A percentile compares a stretch with the other conserved stretches of the same genome.
Evolutionary conservation across 2,329 filamentous ascomycete genomes (phyloP).

Genomic region (Trichoderma sp.): DNA sequence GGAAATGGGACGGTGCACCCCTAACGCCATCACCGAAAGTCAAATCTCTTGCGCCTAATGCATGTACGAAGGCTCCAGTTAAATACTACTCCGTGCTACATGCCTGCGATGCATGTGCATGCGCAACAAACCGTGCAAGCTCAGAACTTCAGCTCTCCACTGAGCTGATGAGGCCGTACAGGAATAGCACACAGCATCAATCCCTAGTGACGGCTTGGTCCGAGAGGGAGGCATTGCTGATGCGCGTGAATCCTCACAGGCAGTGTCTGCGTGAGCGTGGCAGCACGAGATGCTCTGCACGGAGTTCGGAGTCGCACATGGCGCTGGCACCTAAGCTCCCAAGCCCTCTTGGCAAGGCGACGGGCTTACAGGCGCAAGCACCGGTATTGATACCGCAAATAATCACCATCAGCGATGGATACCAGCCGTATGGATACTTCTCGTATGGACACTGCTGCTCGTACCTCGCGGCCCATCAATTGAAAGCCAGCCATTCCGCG

Average conservation of each 20-base stretch:
- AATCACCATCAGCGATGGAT: constrained; percentile 10
- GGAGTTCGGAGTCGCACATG: background rate
- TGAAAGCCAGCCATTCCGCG: background rate
- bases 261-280: background rate
- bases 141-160: constrained; percentile 6
- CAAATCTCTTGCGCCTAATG: constrained; percentile 19
- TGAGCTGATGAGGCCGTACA: constrained; percentile 5
- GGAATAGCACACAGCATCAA: background rate
- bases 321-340: background rate
- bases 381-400: background rate
- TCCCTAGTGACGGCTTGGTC: background rate
- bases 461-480: constrained; percentile 3
- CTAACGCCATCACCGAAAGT: constrained; percentile 20
- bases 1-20: constrained; percentile 12
- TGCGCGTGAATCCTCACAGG: background rate
- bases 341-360: constrained; percentile 12
- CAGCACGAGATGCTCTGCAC: background rate
- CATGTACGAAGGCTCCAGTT: constrained; percentile 19
- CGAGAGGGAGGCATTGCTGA: background rate
- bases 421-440: constrained; percentile 13
- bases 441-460: background rate
- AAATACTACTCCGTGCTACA: constrained; percentile 15
- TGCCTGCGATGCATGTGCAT: constrained; percentile 10
- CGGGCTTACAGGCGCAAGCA: background rate
- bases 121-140: background rate